Conservation (phyloP, 176 grass and related monocot species). For the Echinochloa phyllopogon region DNA sequence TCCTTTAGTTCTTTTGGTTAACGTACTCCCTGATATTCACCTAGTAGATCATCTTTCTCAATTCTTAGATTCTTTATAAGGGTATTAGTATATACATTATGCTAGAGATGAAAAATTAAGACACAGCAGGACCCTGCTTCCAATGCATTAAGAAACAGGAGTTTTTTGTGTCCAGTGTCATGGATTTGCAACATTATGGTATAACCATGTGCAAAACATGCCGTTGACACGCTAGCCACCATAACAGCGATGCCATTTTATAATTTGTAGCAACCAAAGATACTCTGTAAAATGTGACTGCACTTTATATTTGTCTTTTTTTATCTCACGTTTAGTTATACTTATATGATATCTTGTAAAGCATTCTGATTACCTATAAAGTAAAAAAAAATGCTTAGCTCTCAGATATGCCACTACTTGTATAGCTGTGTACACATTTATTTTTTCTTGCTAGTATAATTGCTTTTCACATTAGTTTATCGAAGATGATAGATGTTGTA, state of each 20-base stretch:
- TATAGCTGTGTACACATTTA: neutral
- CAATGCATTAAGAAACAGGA: neutral
- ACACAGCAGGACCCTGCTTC: neutral
- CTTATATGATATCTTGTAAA: neutral
- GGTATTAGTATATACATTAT: neutral
- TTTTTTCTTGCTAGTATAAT: slow-evolving; percentile 5
- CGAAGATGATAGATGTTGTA: slow-evolving; percentile 8
- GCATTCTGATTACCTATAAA: neutral
- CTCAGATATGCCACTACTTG: neutral
- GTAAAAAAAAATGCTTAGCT: slow-evolving; percentile 5
- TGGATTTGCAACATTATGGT: neutral
- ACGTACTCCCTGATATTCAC: neutral
- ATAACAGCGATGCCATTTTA: neutral
- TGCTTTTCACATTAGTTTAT: slow-evolving; percentile 20
- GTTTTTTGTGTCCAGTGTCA: neutral
- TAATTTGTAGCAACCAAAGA: neutral
- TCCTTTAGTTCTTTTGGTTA: slow-evolving; percentile 14
- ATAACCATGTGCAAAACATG: slow-evolving; percentile 19
- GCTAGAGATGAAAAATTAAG: slow-evolving; percentile 9
- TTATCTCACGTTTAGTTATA: neutral
- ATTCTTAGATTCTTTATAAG: neutral
- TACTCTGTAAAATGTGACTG: neutral
- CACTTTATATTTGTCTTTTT: neutral
- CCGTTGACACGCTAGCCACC: neutral
- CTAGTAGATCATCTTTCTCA: slow-evolving; percentile 27